A percentile compares a stretch with the other conserved stretches of the same genome.
phyloP scores from a whole-genome alignment of 805 yeast genomes.

The Pichia manshurica region DNA sequence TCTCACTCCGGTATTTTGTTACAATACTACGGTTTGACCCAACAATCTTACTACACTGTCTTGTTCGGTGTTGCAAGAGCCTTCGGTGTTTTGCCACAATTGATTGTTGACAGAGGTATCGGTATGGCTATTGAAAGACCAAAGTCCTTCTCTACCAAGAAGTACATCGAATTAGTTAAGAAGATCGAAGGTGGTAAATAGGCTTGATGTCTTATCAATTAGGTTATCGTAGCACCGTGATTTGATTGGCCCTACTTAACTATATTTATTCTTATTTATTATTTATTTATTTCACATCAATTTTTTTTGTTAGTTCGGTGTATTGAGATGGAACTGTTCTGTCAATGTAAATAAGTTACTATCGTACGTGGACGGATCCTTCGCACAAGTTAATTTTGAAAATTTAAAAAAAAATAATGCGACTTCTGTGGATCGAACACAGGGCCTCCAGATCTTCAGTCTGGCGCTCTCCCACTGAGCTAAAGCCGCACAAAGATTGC shows the following conservation, averaged over 20 bases:
- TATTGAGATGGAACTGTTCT: too few relatives aligned
- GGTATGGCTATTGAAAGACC: conserved; percentile 86
- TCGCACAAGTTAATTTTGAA: too few relatives aligned
- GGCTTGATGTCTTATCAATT: conserved; percentile 10
- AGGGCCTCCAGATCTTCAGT: conserved; percentile 23
- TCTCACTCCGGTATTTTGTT: conserved; percentile 81
- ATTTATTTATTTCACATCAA: conserved; percentile 1
- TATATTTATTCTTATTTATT: background rate
- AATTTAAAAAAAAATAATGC: conserved; percentile 7
- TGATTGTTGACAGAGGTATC: conserved; percentile 77
- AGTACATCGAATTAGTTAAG: conserved; percentile 74
- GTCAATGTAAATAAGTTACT: too few relatives aligned
- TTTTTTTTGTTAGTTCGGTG: too few relatives aligned
- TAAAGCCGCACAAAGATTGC: conserved; percentile 12
- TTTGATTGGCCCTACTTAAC: background rate
- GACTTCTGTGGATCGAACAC: conserved; percentile 21
- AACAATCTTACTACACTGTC: conserved; percentile 79
- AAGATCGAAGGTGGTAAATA: conserved; percentile 18
- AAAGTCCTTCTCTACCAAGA: conserved; percentile 89
- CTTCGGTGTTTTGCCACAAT: conserved; percentile 78
- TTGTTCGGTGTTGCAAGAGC: conserved; percentile 85
- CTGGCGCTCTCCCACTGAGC: conserved; percentile 24
- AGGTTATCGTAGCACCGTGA: background rate
- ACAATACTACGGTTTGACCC: conserved; percentile 81
- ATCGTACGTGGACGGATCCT: too few relatives aligned